Evolutionary conservation across 176 grass and related monocot species (phyloP).

Genomic region (Carex parvula): DNA sequence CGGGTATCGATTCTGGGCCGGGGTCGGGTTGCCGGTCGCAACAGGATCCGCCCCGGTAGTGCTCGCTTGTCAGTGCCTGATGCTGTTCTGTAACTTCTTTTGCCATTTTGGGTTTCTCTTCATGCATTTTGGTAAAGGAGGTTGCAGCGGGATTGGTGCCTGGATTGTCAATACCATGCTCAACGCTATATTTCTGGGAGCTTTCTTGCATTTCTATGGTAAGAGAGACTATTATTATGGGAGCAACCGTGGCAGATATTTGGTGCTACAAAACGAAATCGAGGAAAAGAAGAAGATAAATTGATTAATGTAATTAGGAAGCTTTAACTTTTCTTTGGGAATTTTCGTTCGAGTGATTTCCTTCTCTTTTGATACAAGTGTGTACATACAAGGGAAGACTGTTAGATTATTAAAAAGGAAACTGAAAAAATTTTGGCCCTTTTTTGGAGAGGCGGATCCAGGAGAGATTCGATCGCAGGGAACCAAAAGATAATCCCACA

Average conservation of each 20-base stretch:
- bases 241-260: background rate
- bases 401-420: background rate
- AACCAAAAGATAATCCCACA: background rate
- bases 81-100: conserved; percentile 58
- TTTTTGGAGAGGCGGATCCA: conserved; percentile 11
- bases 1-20: conserved; percentile 62
- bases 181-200: conserved; percentile 60
- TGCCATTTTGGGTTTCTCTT: conserved; percentile 77
- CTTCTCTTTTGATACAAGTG: background rate
- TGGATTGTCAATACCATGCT: conserved; percentile 85
- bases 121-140: conserved; percentile 74
- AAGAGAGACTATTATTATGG: conserved; percentile 36
- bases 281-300: conserved; percentile 29
- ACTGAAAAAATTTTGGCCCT: conserved; percentile 15
- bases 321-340: background rate
- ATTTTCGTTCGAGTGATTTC: background rate
- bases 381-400: conserved; percentile 35
- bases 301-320: conserved; percentile 2
- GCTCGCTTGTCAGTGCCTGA: conserved; percentile 52
- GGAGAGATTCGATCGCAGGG: conserved; percentile 2
- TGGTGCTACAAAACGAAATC: background rate
- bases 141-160: conserved; percentile 71
- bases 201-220: conserved; percentile 72
- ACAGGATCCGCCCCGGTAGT: conserved; percentile 29
- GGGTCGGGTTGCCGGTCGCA: conserved; percentile 48